A percentile compares a stretch with the other conserved stretches of the same genome.
phyloP scores from a whole-genome alignment of 2,329 filamentous ascomycete species.

The Exophiala bonariae region DNA sequence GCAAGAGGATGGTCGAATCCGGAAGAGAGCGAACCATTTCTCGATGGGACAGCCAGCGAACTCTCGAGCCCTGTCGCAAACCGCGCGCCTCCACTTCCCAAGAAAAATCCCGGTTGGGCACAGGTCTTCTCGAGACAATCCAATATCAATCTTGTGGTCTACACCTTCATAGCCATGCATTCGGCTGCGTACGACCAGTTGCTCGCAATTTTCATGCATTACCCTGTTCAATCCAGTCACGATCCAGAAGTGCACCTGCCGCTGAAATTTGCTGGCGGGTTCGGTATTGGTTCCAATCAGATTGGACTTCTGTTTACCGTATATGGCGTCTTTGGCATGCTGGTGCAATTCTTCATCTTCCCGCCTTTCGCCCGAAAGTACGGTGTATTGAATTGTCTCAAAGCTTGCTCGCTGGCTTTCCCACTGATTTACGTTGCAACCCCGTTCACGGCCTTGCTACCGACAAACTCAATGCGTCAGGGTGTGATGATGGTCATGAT shows the following conservation, averaged over 20 bases:
- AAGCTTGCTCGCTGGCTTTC: constrained; percentile 64
- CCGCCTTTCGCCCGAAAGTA: constrained; percentile 70
- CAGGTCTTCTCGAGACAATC: constrained; percentile 76
- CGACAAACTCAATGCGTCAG: constrained; percentile 53
- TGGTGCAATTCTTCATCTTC: constrained; percentile 85
- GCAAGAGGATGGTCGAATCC: constrained; percentile 30
- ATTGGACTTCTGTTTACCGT: constrained; percentile 86
- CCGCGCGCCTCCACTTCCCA: constrained; percentile 10
- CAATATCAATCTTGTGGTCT: constrained; percentile 71
- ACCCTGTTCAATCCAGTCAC: constrained; percentile 58
- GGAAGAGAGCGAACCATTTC: constrained; percentile 23
- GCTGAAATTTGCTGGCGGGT: constrained; percentile 80
- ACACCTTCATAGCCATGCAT: constrained; percentile 80
- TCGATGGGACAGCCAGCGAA: constrained; percentile 16
- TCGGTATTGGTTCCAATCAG: constrained; percentile 68
- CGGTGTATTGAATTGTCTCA: constrained; percentile 74
- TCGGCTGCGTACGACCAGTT: constrained; percentile 83
- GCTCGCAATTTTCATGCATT: constrained; percentile 84
- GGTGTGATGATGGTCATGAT: constrained; percentile 65
- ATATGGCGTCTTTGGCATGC: constrained; percentile 75
- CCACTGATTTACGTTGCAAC: constrained; percentile 78
- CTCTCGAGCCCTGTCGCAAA: constrained; percentile 15
- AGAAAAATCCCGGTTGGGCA: constrained; percentile 45
- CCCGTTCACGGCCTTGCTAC: constrained; percentile 72
- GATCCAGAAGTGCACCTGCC: constrained; percentile 63